These are phyloP conservation scores for Citrus sp. DNA, from an alignment of 345 rosid species.

Conservation along the genomic window DNA sequence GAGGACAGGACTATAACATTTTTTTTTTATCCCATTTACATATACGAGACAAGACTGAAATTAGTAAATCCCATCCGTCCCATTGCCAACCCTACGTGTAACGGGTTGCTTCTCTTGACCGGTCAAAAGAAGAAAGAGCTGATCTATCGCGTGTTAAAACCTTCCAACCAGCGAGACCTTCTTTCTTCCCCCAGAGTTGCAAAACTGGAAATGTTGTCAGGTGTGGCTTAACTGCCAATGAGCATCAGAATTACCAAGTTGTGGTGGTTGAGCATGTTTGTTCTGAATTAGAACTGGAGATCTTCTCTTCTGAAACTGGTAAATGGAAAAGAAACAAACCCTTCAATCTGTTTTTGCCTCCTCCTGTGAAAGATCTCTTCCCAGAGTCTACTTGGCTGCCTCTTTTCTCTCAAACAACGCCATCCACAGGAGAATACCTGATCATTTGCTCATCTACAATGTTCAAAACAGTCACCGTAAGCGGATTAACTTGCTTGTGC, in stretches of 20 bases:
- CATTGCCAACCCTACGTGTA: neutral
- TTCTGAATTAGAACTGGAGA: neutral
- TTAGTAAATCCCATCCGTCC: too few relatives aligned
- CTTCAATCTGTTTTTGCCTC: neutral
- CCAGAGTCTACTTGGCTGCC: neutral
- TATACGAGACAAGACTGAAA: too few relatives aligned
- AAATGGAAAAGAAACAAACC: constrained; percentile 7
- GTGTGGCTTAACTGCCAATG: constrained; percentile 16
- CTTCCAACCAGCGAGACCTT: neutral
- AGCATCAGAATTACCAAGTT: constrained; percentile 8
- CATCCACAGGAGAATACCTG: constrained; percentile 18
- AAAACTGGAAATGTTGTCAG: neutral
- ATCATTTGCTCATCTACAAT: constrained; percentile 12
- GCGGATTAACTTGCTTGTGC: constrained; percentile 6
- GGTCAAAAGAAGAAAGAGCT: neutral
- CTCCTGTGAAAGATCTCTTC: neutral
- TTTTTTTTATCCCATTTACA: too few relatives aligned
- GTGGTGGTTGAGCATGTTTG: constrained; percentile 7
- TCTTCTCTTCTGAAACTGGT: constrained; percentile 17
- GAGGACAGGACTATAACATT: too few relatives aligned
- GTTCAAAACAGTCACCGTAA: constrained; percentile 3
- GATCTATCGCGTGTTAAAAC: constrained; percentile 15
- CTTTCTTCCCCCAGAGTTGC: constrained; percentile 7
- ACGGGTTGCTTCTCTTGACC: constrained; percentile 12
- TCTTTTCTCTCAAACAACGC: constrained; percentile 15